These are phyloP conservation scores for Amanita pallidorosea DNA, from an alignment of 768 basidiomycete species.

Conservation along the genomic window DNA sequence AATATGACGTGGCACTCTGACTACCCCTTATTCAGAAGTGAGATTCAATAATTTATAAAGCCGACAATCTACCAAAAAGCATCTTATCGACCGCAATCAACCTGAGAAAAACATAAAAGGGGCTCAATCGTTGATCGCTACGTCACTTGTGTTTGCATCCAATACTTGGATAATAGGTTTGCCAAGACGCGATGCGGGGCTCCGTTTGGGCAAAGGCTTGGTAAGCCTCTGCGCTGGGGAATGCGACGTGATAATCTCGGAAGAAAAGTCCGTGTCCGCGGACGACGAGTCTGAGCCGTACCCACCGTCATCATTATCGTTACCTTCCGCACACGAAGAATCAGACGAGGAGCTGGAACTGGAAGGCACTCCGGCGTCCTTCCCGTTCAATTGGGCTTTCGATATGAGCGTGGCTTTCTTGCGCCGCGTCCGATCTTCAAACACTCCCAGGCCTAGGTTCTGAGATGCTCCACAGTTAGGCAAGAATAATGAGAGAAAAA, in stretches of 20 bases:
- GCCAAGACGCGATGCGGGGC: conserved; percentile 5
- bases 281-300: conserved; percentile 19
- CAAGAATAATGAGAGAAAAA: not conserved
- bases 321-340: conserved; percentile 5
- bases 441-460: conserved; percentile 59
- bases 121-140: not conserved
- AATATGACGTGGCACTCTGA: too few species aligned
- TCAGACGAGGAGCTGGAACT: conserved; percentile 13
- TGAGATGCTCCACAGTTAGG: conserved; percentile 15
- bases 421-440: conserved; percentile 28
- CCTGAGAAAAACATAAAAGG: not conserved
- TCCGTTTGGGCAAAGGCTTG: conserved; percentile 36
- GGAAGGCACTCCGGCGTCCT: conserved; percentile 20
- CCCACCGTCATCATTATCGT: conserved; percentile 20
- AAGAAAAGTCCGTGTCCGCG: conserved; percentile 12
- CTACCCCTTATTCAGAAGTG: too few species aligned
- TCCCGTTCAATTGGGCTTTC: not conserved
- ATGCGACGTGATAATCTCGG: conserved; percentile 30
- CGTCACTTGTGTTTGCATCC: conserved; percentile 8
- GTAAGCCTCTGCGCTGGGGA: conserved; percentile 26
- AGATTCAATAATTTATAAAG: too few species aligned
- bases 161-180: conserved; percentile 22
- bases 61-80: too few species aligned
- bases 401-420: conserved; percentile 10
- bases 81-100: too few species aligned